Base-by-base conservation (phyloP, 495 filamentous ascomycete species). In the Saxispiralis lemnorum region DNA sequence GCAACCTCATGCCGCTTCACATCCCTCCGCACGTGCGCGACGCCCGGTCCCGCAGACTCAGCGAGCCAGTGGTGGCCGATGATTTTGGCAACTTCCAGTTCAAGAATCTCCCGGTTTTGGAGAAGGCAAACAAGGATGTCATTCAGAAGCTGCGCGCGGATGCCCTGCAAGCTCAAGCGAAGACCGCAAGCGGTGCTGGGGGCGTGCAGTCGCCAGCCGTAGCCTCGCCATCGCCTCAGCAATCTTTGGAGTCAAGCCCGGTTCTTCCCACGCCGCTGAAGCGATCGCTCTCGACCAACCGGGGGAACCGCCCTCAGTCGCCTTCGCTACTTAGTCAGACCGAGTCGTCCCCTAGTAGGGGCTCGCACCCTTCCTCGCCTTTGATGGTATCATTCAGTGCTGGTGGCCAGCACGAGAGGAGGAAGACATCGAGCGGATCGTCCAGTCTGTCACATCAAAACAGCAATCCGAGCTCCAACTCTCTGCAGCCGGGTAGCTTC, bases 81-180 rank as follows among this genome's bases (percentile, higher is more conserved):
- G 89, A 97, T 58, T 97, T 97, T 66, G 89, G 89, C 30, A 83
- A 73, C 47, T 97, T 97, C 64, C 72, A 85, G 28, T 97, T 93
- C 69, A 97, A 95, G 64, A 97, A 97, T 53, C 67, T 97, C 28
- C 84, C 89, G 1, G 88, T 96, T 43, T 69, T 97, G 15, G 88
- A 95, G 56, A 96, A 93, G 58, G 89, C 92, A 31, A 97, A 97
- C 58, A 96, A 96, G 56, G 92, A 97, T 57, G 83, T 95, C 34
- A 89, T 97, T 31, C 86, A 96, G 54, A 93, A 94, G 54, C 69
- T 97, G 44, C 74, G 86, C 9, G 83, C 84, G 19, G 88, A 95
- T 56, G 87, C 64, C 15, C 58, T 66, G 59, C 61, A 66, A 39
- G 59, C 59, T 11, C 63, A 66, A 40, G 49, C 48, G 39, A 64